Evolutionary conservation across 305 asterid genomes (phyloP), one percentile per base, ranked within the genome.

Genomic region (Fraxinus velutina): DNA sequence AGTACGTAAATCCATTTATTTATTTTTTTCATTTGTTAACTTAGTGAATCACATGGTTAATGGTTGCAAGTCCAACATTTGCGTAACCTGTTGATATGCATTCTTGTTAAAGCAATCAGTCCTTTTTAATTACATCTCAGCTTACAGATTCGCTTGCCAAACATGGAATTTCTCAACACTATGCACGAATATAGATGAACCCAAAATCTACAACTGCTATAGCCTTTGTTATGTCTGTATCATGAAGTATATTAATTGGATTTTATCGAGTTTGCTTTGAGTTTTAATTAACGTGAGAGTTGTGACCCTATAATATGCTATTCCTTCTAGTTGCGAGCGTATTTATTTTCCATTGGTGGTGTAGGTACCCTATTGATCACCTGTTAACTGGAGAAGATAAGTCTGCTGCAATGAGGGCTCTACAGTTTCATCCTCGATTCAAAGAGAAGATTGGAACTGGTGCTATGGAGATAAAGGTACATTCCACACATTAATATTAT

Each of bases 391-490:
- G 86, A 55, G 91, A 85, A 47, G 99, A 96, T 75, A 89, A 89
- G 84, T 83, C 90, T 75, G 27, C 82, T 50, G 97, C 89, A 37
- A 79, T 90, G 87, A 88, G 55, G 79, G 97, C 92, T 82, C 86
- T 96, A 72, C 86, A 78, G 55, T 94, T 88, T 79, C 99, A 96
- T 87, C 98, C 99, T 5, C 90, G 89, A 64, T 85, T 85, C 85
- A 74, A 79, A 21, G 92, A 90, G 82, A 96, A 96, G 84, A 86
- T 83, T 72, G 98, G 99, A 75, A 75, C 79, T 50, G 98, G 99
- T 27, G 81, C 88, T 66, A 30, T 22, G 55, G 94, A 90, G 74
- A 89, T 96, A 81, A 96, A 96, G 99, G 99, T 96, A 86, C 68
- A 55, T 17, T 10, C 57, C 47, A 32, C 34, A 7, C 33, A 50